These are phyloP conservation scores for Dioszegia aurantiaca DNA, from an alignment of 768 basidiomycete genomes.

Conservation along the genomic window DNA sequence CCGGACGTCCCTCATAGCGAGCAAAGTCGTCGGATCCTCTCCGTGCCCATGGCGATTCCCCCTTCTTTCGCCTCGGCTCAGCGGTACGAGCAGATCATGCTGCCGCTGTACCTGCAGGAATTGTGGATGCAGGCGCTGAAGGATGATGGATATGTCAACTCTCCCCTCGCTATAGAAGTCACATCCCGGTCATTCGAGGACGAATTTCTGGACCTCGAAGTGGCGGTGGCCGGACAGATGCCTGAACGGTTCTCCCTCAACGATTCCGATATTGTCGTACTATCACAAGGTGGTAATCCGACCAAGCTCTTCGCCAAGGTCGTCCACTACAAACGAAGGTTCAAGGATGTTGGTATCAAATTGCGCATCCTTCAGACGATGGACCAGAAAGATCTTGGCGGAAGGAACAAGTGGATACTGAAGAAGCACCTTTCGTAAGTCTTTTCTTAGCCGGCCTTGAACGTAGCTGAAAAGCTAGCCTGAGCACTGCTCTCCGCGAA, in stretches of 20 bases:
- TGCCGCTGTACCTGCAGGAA: constrained; percentile 81
- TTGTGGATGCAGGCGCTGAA: constrained; percentile 83
- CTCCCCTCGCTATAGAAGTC: constrained; percentile 61
- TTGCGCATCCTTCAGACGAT: constrained; percentile 55
- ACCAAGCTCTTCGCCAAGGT: constrained; percentile 69
- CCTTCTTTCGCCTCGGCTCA: constrained; percentile 63
- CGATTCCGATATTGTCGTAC: constrained; percentile 82
- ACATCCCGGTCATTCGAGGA: constrained; percentile 69
- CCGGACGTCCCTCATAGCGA: constrained; percentile 60
- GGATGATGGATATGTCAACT: constrained; percentile 63
- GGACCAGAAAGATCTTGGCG: constrained; percentile 60
- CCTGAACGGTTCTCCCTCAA: constrained; percentile 70
- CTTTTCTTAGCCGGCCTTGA: neutral
- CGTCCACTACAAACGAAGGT: constrained; percentile 55
- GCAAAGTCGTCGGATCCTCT: constrained; percentile 48
- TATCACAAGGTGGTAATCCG: constrained; percentile 62
- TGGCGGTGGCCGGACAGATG: constrained; percentile 61
- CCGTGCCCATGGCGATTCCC: constrained; percentile 56
- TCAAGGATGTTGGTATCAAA: constrained; percentile 59
- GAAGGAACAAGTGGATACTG: constrained; percentile 68
- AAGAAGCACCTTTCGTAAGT: constrained; percentile 78
- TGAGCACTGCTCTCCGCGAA: constrained; percentile 88
- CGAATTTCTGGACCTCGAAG: constrained; percentile 77
- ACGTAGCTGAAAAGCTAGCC: constrained; percentile 55
- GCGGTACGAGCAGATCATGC: constrained; percentile 72